Base-by-base conservation (phyloP, 306 rosid genomes). In the Abrus pulchellus region DNA sequence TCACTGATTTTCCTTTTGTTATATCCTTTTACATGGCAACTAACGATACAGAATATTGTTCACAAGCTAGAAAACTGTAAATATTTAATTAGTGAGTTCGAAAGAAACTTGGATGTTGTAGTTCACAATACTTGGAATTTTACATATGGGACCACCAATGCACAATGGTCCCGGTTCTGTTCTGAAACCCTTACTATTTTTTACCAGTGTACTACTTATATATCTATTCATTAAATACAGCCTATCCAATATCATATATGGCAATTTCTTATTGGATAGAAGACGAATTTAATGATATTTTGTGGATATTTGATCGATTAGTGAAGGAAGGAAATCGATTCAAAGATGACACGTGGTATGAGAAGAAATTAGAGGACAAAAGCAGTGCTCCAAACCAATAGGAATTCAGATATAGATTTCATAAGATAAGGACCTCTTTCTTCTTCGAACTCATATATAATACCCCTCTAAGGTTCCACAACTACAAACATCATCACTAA, bases 211-310 rank as follows among this genome's bases (percentile, higher is more conserved):
- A 9, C 20, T 6, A 29, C 29, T 20, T 47, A 9, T 11, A 48
- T 12, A 68, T 48, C 44, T 29, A 14, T 10, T 49, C 0, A 28
- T 7, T 56, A 60, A 34, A 38, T 20, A 63, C 6, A 10, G 50
- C 71, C 30, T 47, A 69, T 69, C 75, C 47, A 61, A 1, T 33
- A 4, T 32, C 43, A 11, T 38, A n/a, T 1, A n/a, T 65, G 13
- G 1, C 12, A 41, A 65, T 40, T 40, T 65, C 45, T 40, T 65
- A 65, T 40, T 65, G 76, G 76, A 53, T 36, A 6, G 76, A n/a
- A 34, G 8, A 70, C 32, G 13, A 0, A 50, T 49, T 10, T 8
- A 7, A 47, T 29, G 63, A 50, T 71, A 52, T 13, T 52, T 9
- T 6, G 9, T 45, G 7, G 54, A 56, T 73, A 40, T 40, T 14